Percentiles rank a stretch among this genome's conserved stretches.
Conservation (phyloP, 179 eudicot species). For the Spinacia oleracea region DNA sequence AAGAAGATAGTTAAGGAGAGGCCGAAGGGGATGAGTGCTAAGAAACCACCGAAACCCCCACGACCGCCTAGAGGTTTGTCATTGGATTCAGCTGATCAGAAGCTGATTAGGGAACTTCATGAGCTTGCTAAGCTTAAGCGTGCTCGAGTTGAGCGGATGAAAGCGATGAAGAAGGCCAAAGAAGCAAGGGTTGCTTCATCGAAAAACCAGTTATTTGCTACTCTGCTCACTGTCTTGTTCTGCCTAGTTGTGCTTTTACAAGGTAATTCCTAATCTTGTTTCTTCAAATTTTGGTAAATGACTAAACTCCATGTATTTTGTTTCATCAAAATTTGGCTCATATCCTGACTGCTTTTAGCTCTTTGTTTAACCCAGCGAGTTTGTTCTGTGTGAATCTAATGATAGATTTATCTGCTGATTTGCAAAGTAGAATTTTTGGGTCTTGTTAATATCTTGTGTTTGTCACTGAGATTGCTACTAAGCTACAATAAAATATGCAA, state of each 20-base stretch:
- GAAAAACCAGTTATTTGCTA: constrained; percentile 59
- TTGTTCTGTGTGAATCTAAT: neutral
- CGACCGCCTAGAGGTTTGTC: constrained; percentile 74
- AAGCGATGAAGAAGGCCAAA: constrained; percentile 76
- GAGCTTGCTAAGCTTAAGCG: constrained; percentile 67
- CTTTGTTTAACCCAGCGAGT: neutral
- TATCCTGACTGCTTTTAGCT: neutral
- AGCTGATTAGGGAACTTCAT: constrained; percentile 68
- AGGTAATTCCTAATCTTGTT: constrained; percentile 43
- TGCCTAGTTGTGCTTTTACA: constrained; percentile 70
- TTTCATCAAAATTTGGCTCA: neutral
- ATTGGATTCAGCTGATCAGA: constrained; percentile 78
- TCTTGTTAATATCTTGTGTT: neutral
- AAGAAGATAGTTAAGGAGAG: constrained; percentile 52
- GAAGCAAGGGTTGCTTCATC: constrained; percentile 55
- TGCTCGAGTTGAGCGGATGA: constrained; percentile 71
- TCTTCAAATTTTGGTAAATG: neutral
- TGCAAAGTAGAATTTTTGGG: neutral
- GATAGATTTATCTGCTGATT: neutral
- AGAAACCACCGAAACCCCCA: constrained; percentile 80
- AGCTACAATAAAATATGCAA: neutral
- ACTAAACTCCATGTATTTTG: too few species aligned
- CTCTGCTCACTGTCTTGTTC: constrained; percentile 66
- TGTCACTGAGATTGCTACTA: neutral
- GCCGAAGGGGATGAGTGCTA: constrained; percentile 63